Conservation (phyloP, 2,329 filamentous ascomycete species). For the Xylaria sp. region DNA sequence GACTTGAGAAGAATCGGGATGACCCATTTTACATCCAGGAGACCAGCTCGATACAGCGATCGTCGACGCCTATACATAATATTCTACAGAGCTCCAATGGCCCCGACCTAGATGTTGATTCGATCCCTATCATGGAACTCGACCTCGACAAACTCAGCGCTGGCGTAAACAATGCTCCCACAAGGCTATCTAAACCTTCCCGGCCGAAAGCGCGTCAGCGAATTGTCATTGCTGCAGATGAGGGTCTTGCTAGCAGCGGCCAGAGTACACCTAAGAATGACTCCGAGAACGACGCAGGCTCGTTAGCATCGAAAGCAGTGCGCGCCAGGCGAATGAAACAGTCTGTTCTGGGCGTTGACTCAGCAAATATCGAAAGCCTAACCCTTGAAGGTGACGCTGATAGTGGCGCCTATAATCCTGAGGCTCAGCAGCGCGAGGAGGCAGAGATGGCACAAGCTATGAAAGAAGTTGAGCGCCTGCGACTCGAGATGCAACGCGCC, state of each 20-base stretch:
- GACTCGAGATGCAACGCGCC: slow-evolving; percentile 88
- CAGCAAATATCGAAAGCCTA: slow-evolving; percentile 79
- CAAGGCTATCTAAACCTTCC: slow-evolving; percentile 41
- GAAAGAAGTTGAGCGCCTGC: slow-evolving; percentile 85
- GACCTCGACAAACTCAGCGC: slow-evolving; percentile 71
- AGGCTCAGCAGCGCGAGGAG: slow-evolving; percentile 79
- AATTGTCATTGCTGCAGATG: slow-evolving; percentile 77
- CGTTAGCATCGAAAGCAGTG: slow-evolving; percentile 56
- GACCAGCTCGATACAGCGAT: slow-evolving; percentile 64
- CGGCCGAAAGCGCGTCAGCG: slow-evolving; percentile 63
- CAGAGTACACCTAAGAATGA: slow-evolving; percentile 63
- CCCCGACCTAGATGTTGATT: slow-evolving; percentile 86
- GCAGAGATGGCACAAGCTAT: slow-evolving; percentile 89
- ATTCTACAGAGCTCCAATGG: slow-evolving; percentile 79
- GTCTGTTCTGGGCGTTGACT: slow-evolving; percentile 84
- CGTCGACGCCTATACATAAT: slow-evolving; percentile 81
- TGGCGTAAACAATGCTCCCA: slow-evolving; percentile 48
- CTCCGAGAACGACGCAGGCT: slow-evolving; percentile 64
- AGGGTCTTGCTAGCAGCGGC: slow-evolving; percentile 70
- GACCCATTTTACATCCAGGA: slow-evolving; percentile 93
- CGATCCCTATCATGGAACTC: slow-evolving; percentile 95
- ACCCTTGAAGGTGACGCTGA: slow-evolving; percentile 69
- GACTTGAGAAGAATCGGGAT: slow-evolving; percentile 84
- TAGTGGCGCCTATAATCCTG: slow-evolving; percentile 63
- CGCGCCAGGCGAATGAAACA: slow-evolving; percentile 65